These are phyloP conservation scores for Xylaria longipes DNA, from an alignment of 495 filamentous ascomycete species.

Conservation along the genomic window DNA sequence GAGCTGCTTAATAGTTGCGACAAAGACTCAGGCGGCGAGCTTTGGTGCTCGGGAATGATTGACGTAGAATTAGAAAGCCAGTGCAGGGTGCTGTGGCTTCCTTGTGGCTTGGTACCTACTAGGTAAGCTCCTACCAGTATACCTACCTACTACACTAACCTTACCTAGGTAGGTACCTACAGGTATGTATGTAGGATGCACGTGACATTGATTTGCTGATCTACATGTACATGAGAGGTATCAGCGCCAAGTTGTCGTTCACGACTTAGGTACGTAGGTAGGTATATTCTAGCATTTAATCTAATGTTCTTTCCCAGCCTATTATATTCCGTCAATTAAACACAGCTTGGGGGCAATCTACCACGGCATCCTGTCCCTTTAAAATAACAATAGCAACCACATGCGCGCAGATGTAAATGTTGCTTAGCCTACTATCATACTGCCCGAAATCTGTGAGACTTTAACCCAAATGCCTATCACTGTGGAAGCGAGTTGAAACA, in stretches of 20 bases:
- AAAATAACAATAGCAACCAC: neutral
- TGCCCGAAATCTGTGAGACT: neutral
- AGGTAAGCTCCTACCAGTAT: too few species aligned
- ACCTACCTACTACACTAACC: too few species aligned
- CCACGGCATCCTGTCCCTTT: neutral
- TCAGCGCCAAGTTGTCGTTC: too few species aligned
- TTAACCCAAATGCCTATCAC: neutral
- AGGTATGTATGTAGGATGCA: neutral
- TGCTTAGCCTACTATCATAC: too few species aligned
- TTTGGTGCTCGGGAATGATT: constrained; percentile 6
- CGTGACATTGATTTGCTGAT: too few species aligned
- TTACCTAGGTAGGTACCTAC: neutral
- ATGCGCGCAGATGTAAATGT: neutral
- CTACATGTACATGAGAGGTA: too few species aligned
- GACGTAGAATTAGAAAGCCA: neutral
- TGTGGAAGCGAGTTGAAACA: constrained; percentile 6
- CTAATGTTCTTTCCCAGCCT: too few species aligned
- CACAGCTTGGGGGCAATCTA: neutral
- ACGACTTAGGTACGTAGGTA: too few species aligned
- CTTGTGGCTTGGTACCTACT: constrained; percentile 10
- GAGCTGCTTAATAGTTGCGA: neutral
- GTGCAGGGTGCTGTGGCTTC: constrained; percentile 3
- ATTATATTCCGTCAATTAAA: too few species aligned
- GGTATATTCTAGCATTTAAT: too few species aligned
- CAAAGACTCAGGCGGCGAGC: constrained; percentile 11